phyloP scores from a whole-genome alignment of 2,329 filamentous ascomycete species.

The Polytolypa hystricis region DNA sequence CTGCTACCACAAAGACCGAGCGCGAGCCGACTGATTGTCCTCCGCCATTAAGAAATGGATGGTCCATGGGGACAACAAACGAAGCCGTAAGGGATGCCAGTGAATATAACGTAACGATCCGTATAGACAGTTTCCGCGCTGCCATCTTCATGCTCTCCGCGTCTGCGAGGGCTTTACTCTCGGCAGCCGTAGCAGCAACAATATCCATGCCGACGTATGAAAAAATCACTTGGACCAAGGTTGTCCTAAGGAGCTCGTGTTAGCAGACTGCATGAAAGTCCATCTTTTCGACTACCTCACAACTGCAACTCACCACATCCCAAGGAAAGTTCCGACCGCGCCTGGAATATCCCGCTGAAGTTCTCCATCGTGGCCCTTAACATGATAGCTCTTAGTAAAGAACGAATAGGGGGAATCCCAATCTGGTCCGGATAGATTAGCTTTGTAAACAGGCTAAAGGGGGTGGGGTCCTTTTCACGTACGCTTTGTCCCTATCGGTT shows the following conservation, averaged over 20 bases:
- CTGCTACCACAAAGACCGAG: conserved; percentile 33
- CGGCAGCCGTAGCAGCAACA: conserved; percentile 34
- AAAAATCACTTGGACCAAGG: conserved; percentile 32
- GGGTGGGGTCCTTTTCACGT: no score
- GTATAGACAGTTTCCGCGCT: conserved; percentile 32
- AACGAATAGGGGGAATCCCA: conserved; percentile 30
- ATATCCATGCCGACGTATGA: conserved; percentile 35
- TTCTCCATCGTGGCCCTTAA: conserved; percentile 21
- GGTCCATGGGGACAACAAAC: conserved; percentile 33
- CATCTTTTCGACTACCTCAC: no score
- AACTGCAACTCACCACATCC: conserved; percentile 24
- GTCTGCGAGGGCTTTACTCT: conserved; percentile 31
- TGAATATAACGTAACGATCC: conserved; percentile 35
- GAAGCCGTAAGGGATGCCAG: conserved; percentile 32
- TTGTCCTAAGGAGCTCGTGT: conserved; percentile 34
- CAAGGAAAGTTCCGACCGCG: conserved; percentile 26
- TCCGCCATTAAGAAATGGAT: conserved; percentile 31
- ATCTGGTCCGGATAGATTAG: no score
- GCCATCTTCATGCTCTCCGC: conserved; percentile 37
- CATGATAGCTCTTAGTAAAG: conserved; percentile 24
- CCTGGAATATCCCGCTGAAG: conserved; percentile 22
- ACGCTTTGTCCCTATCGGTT: conserved; percentile 28
- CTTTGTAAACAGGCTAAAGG: no score
- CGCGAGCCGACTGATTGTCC: conserved; percentile 25
- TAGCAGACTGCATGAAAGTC: conserved; percentile 19